A percentile compares a stretch with the other conserved stretches of the same genome.
Conservation (phyloP, 2,329 filamentous ascomycete genomes). For the Pseudogymnoascus sp. region DNA sequence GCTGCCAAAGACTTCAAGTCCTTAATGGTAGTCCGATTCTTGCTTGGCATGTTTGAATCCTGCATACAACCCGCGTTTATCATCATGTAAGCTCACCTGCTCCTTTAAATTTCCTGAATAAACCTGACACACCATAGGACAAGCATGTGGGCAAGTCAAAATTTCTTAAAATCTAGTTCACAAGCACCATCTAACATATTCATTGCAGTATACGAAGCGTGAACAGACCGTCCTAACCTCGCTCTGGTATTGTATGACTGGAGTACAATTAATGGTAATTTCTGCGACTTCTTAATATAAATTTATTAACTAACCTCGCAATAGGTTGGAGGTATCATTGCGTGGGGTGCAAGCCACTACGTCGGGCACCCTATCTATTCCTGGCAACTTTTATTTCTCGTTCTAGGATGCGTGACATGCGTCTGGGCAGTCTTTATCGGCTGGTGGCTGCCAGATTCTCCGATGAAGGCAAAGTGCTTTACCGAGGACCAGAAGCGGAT, state of each 20-base stretch:
- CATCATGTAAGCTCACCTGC: conserved; percentile 18
- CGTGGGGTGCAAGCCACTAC: conserved; percentile 32
- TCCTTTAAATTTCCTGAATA: background rate
- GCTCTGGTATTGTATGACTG: conserved; percentile 31
- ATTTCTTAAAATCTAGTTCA: background rate
- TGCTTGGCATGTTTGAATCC: conserved; percentile 24
- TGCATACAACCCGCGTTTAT: conserved; percentile 30
- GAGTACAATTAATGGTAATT: conserved; percentile 30
- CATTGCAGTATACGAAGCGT: conserved; percentile 19
- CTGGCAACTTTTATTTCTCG: conserved; percentile 38
- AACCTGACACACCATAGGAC: conserved; percentile 15
- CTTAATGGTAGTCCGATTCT: conserved; percentile 21
- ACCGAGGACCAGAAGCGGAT: conserved; percentile 22
- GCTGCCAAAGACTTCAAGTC: conserved; percentile 17
- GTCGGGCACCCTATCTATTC: conserved; percentile 26
- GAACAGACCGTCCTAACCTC: conserved; percentile 21
- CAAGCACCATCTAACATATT: background rate
- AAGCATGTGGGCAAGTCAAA: conserved; percentile 18
- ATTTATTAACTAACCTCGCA: background rate
- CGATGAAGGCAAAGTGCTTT: conserved; percentile 19
- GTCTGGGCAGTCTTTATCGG: conserved; percentile 31
- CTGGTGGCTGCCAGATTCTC: conserved; percentile 25
- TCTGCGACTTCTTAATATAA: background rate
- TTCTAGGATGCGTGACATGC: conserved; percentile 33
- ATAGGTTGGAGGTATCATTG: conserved; percentile 32